These are phyloP conservation scores for Nakazawaea wickerhamii DNA, from an alignment of 805 yeast species.

Conservation along the genomic window DNA sequence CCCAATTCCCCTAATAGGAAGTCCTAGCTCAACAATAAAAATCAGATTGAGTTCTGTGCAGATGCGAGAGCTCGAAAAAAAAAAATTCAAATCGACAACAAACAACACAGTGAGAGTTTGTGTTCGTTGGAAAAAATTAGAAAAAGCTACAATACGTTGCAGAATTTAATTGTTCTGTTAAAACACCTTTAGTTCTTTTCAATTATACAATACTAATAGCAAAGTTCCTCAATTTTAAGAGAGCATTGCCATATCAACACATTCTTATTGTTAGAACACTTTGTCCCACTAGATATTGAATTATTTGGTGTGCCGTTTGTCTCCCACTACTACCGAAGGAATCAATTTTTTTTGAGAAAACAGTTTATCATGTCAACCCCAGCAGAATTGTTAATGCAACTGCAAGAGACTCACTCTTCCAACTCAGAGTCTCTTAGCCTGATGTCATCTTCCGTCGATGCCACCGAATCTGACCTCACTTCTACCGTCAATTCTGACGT, in stretches of 20 bases:
- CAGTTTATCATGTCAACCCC: constrained; percentile 33
- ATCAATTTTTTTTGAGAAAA: neutral
- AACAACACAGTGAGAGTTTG: no score
- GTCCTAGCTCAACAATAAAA: no score
- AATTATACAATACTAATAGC: neutral
- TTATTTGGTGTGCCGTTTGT: constrained; percentile 14
- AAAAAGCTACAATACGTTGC: neutral
- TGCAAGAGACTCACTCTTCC: constrained; percentile 23
- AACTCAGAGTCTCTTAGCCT: constrained; percentile 15
- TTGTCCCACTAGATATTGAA: constrained; percentile 13
- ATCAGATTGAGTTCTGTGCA: no score
- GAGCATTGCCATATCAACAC: neutral
- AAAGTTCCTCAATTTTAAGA: neutral
- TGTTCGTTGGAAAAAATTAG: no score
- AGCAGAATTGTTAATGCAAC: constrained; percentile 33
- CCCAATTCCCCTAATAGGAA: no score
- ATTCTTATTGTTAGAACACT: constrained; percentile 6
- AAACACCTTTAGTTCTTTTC: neutral
- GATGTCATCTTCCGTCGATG: constrained; percentile 15
- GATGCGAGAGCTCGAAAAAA: no score
- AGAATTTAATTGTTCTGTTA: neutral
- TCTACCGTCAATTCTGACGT: constrained; percentile 9
- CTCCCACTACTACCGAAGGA: constrained; percentile 3
- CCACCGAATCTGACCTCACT: constrained; percentile 11
- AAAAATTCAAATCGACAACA: no score